Percentiles rank a stretch among this genome's conserved stretches.
These are phyloP conservation scores for Russula ochroleuca DNA, from an alignment of 768 basidiomycete species.

Conservation along the genomic window DNA sequence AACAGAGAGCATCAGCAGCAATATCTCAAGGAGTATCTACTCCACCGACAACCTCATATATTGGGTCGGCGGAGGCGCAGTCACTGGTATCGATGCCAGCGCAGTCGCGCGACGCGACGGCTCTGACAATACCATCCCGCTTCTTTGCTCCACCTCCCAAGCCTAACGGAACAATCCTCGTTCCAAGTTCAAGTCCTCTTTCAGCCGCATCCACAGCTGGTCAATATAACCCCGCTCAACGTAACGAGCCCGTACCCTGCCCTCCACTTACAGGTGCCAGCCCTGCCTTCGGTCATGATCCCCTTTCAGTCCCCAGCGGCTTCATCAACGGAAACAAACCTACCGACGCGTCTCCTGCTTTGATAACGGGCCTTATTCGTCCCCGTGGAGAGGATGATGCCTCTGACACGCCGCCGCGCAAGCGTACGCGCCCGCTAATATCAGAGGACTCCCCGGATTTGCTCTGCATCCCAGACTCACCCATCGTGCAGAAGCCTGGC, in stretches of 20 bases:
- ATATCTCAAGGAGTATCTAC: constrained; percentile 31
- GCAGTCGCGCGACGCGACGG: constrained; percentile 76
- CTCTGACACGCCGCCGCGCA: constrained; percentile 57
- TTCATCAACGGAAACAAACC: constrained; percentile 33
- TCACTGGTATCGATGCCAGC: constrained; percentile 42
- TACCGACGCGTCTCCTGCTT: constrained; percentile 51
- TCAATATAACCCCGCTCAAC: constrained; percentile 41
- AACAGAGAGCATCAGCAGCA: constrained; percentile 29
- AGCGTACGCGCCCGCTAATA: constrained; percentile 56
- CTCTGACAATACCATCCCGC: constrained; percentile 43
- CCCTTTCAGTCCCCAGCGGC: constrained; percentile 21
- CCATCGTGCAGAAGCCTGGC: constrained; percentile 51
- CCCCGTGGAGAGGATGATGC: constrained; percentile 40
- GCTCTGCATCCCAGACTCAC: constrained; percentile 47
- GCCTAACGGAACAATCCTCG: constrained; percentile 56
- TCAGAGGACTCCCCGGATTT: constrained; percentile 38
- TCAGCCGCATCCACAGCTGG: constrained; percentile 39
- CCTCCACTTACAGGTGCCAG: constrained; percentile 36
- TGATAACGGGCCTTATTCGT: constrained; percentile 38
- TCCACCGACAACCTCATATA: constrained; percentile 27
- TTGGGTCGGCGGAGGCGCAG: constrained; percentile 28
- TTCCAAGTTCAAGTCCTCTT: constrained; percentile 71
- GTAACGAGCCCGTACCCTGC: constrained; percentile 41
- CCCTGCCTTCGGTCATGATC: constrained; percentile 22
- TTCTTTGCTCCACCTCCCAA: constrained; percentile 51